Evolutionary conservation across 148 eudicot species (phyloP), one percentile per base, ranked within the genome.

Genomic region (Spergularia marina): DNA sequence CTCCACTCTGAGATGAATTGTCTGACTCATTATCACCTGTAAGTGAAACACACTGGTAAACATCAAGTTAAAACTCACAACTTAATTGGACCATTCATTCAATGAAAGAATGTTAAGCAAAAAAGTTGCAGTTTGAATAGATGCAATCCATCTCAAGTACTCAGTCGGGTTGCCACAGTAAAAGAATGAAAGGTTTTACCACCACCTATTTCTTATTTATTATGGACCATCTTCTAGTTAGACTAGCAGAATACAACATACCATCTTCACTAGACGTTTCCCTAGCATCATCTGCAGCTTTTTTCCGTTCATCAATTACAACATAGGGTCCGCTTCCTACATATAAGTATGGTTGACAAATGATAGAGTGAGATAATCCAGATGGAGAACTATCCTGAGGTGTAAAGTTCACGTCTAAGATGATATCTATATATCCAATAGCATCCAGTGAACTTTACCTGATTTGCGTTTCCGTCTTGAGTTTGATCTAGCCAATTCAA

Each of bases 401-500:
- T n/a, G 36, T 23, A 56, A 13, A 21, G 10, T 30, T 63, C 54
- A 64, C 20, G 64, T 54, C 36, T 25, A 13, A 17, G 13, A 40
- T 20, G 61, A 65, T 30, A 11, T 41, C 15, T 5, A 25, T 76
- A 39, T 65, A 34, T 14, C 47, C 12, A 34, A 47, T 10, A 56
- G 25, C 10, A 44, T 44, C 49, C 49, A 44, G 49, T 44, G 23
- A 52, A 14, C 4, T 52, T 58, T 81, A 91, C 98, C 95, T 79
- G 93, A 84, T 64, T 80, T 91, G 39, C 75, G 79, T 74, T 83
- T 90, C 65, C 97, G 81, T 80, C 91, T 89, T 15, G 98, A 94
- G 77, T 94, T 94, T 64, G 97, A 85, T 82, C 97, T 94, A 70
- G 98, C 98, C 64, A 91, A 78, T 81, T 94, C 98, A 78, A 94